Percentiles rank a stretch among this genome's conserved stretches.
These are phyloP conservation scores for Mucor circinelloides DNA, from an alignment of 371 early-diverging fungal genomes.

Conservation along the genomic window DNA sequence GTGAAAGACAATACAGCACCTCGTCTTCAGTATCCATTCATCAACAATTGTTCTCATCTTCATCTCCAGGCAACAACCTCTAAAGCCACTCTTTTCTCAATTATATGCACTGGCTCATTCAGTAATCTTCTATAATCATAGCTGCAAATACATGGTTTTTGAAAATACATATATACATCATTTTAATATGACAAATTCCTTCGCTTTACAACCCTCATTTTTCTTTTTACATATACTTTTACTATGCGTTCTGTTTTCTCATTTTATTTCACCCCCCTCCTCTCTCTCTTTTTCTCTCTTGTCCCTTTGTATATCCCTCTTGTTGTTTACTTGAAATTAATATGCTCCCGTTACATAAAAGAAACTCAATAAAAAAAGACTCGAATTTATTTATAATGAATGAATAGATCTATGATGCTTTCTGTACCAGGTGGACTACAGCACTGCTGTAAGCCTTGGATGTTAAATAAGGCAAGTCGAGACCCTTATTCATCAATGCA, in stretches of 20 bases:
- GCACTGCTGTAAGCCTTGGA: constrained; percentile 24
- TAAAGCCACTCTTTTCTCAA: not conserved
- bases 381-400: not conserved
- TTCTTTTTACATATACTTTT: too few species aligned
- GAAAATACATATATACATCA: too few species aligned
- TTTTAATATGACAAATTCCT: too few species aligned
- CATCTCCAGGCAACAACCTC: not conserved
- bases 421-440: constrained; percentile 10
- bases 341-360: not conserved
- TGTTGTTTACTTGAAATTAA: not conserved
- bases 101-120: not conserved
- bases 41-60: not conserved
- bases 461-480: constrained; percentile 24
- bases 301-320: not conserved
- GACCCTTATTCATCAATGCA: constrained; percentile 30
- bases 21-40: not conserved
- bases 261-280: not conserved
- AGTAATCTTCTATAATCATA: not conserved
- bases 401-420: not conserved
- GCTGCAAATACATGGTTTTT: too few species aligned
- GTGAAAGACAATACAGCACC: not conserved
- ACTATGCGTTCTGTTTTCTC: too few species aligned
- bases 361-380: too few species aligned
- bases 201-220: too few species aligned
- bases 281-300: not conserved